A percentile compares a stretch with the other conserved stretches of the same genome.
Conservation (phyloP, 2,329 filamentous ascomycete genomes). For the Neonectria magnoliae region DNA sequence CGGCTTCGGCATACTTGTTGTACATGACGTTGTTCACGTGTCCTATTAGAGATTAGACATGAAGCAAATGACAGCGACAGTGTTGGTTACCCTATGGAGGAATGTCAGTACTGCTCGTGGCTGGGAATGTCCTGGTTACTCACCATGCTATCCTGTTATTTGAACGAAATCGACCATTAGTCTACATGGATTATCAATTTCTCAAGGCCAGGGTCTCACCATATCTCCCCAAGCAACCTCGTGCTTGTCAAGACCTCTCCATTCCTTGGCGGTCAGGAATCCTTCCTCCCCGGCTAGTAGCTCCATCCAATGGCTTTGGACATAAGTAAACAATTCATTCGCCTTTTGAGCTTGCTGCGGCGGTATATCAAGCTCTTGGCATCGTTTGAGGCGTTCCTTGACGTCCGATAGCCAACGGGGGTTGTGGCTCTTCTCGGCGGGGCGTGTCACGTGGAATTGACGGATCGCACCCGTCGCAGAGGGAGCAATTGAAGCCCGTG, state of each 20-base stretch:
- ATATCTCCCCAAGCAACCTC: slow-evolving; percentile 87
- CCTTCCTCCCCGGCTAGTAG: slow-evolving; percentile 79
- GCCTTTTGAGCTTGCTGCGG: slow-evolving; percentile 12
- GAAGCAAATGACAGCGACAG: not conserved
- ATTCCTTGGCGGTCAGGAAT: slow-evolving; percentile 69
- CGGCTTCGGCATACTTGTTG: slow-evolving; percentile 83
- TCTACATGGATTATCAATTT: too few relatives aligned
- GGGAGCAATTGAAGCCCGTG: not conserved
- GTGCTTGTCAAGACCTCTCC: slow-evolving; percentile 71
- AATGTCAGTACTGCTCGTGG: not conserved
- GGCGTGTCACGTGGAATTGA: slow-evolving; percentile 14
- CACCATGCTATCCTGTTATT: slow-evolving; percentile 63
- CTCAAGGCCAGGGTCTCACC: slow-evolving; percentile 61
- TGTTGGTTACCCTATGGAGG: slow-evolving; percentile 20
- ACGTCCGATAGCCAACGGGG: slow-evolving; percentile 24
- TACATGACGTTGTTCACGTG: slow-evolving; percentile 92
- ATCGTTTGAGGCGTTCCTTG: slow-evolving; percentile 13
- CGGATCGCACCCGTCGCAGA: not conserved
- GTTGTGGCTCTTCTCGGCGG: slow-evolving; percentile 17
- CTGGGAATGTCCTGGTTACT: slow-evolving; percentile 36
- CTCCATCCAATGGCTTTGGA: slow-evolving; percentile 70
- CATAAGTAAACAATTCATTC: slow-evolving; percentile 25
- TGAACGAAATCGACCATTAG: not conserved
- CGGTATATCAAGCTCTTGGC: slow-evolving; percentile 1
- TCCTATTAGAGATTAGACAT: slow-evolving; percentile 32